These are phyloP conservation scores for Amauroascus niger DNA, from an alignment of 2,329 filamentous ascomycete species.

Conservation along the genomic window DNA sequence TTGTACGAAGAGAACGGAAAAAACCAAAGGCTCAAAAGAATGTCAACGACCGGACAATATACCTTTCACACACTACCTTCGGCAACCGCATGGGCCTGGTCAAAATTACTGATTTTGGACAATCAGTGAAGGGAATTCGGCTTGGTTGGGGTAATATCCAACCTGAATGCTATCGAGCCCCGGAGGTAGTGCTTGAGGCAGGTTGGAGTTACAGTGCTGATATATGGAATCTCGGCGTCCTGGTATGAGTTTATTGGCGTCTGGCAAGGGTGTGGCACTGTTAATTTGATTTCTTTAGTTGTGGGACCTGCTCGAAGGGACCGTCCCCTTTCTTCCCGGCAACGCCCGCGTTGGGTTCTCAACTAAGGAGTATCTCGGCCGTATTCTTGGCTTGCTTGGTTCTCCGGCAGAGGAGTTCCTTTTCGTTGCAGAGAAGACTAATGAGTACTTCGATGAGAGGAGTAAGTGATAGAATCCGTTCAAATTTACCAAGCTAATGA, in stretches of 20 bases:
- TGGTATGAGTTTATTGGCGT: conserved; percentile 20
- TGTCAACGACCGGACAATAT: conserved; percentile 25
- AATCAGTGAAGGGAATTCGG: conserved; percentile 22
- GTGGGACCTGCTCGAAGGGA: conserved; percentile 21
- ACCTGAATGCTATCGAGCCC: conserved; percentile 34
- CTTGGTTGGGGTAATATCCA: conserved; percentile 38
- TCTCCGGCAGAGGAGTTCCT: conserved; percentile 27
- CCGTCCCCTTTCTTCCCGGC: conserved; percentile 15
- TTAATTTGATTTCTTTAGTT: conserved; percentile 14
- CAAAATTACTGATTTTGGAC: conserved; percentile 27
- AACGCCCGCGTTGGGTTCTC: conserved; percentile 6
- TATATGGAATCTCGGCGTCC: conserved; percentile 36
- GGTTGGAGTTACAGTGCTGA: conserved; percentile 33
- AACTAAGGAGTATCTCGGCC: conserved; percentile 23
- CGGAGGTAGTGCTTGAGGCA: conserved; percentile 34
- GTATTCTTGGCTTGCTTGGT: conserved; percentile 29
- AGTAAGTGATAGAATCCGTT: background rate
- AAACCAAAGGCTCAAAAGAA: conserved; percentile 25
- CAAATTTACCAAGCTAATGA: background rate
- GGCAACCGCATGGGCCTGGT: conserved; percentile 20
- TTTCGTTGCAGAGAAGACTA: conserved; percentile 19
- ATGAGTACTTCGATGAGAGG: conserved; percentile 19
- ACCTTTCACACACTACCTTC: conserved; percentile 25
- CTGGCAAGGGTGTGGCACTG: background rate
- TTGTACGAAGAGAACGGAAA: conserved; percentile 23